Evolutionary conservation across 2,329 filamentous ascomycete genomes (phyloP).

Genomic region (Pseudogymnoascus sp.): DNA sequence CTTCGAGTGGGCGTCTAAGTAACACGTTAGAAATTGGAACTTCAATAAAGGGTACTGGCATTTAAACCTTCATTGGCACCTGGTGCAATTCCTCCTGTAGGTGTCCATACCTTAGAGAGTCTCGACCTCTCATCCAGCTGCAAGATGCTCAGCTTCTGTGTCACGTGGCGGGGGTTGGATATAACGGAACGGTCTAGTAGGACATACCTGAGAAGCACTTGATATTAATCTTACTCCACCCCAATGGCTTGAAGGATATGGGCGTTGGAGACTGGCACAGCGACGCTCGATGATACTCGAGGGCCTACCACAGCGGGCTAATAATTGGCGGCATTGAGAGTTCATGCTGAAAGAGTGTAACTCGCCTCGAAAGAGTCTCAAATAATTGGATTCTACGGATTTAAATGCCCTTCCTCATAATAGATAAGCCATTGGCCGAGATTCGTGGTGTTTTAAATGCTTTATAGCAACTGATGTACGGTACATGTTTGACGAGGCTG

Average conservation of each 20-base stretch:
- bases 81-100: conserved; percentile 59
- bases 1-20: conserved; percentile 54
- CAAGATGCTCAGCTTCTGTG: conserved; percentile 5
- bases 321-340: neutral
- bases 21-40: neutral
- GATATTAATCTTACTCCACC: neutral
- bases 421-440: neutral
- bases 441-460: neutral
- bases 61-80: conserved; percentile 44
- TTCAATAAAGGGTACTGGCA: neutral
- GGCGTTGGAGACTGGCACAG: neutral
- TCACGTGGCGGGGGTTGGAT: conserved; percentile 9
- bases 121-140: conserved; percentile 49
- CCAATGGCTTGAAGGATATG: neutral
- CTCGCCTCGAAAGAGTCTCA: neutral
- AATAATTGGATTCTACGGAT: neutral
- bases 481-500: conserved; percentile 1
- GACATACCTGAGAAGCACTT: neutral
- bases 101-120: conserved; percentile 71
- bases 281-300: neutral
- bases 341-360: neutral
- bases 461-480: neutral
- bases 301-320: neutral
- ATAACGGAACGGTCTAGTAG: neutral
- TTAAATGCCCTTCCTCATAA: conserved; percentile 1